phyloP scores from a whole-genome alignment of 2,329 filamentous ascomycete species.

The Colletotrichum lindemuthianum region DNA sequence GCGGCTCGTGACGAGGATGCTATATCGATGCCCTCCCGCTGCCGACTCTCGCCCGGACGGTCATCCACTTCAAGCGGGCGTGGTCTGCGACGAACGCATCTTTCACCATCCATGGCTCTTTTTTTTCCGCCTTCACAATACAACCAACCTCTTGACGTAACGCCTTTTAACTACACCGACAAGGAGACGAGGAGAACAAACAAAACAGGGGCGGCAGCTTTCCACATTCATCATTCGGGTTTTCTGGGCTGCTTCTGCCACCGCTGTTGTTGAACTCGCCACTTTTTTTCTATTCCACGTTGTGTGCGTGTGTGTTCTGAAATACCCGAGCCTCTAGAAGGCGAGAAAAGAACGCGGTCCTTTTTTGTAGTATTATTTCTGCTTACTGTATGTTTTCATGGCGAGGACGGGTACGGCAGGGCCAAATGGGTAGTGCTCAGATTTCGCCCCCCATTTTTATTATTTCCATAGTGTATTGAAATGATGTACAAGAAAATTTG shows the following conservation, averaged over 20 bases:
- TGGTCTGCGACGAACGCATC: conserved; percentile 4
- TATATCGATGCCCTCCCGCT: too few relatives aligned
- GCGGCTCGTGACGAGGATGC: too few relatives aligned
- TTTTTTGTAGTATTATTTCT: conserved; percentile 25
- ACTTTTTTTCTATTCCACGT: conserved; percentile 24
- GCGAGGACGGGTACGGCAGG: conserved; percentile 1
- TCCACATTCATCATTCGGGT: conserved; percentile 6
- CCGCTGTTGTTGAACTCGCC: neutral
- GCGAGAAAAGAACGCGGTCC: conserved; percentile 30
- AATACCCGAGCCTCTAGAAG: conserved; percentile 37
- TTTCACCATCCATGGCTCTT: conserved; percentile 1
- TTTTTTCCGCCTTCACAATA: neutral
- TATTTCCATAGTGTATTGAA: conserved; percentile 33
- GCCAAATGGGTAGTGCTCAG: conserved; percentile 13
- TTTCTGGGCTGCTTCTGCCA: conserved; percentile 12
- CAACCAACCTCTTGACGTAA: conserved; percentile 18
- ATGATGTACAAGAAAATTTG: conserved; percentile 32
- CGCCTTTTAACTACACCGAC: conserved; percentile 26
- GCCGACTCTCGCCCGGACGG: too few relatives aligned
- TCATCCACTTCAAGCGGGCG: neutral
- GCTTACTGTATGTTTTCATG: conserved; percentile 1
- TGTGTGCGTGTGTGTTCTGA: conserved; percentile 30
- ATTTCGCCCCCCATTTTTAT: conserved; percentile 34
- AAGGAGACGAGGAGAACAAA: conserved; percentile 1
- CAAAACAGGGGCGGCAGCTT: conserved; percentile 10